Evolutionary conservation across 2,329 filamentous ascomycete species (phyloP).

Genomic region (Pyricularia sp.): DNA sequence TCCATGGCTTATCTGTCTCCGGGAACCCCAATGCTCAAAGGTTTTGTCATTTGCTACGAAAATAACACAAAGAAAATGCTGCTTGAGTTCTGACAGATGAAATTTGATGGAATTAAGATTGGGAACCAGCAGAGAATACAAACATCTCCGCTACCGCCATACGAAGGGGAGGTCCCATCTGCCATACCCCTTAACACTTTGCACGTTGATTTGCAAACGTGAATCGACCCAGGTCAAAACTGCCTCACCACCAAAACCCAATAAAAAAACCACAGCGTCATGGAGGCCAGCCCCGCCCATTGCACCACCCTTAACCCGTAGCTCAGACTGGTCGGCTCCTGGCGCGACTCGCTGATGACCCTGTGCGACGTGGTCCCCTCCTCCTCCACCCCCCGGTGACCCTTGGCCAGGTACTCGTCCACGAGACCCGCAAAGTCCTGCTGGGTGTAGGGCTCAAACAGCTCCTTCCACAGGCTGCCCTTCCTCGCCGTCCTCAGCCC

Average conservation of each 20-base stretch:
- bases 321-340: neutral
- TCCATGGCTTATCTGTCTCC: no score
- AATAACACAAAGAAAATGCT: no score
- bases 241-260: neutral
- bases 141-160: no score
- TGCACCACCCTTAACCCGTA: neutral
- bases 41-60: no score
- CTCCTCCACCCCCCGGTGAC: neutral
- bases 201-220: no score
- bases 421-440: constrained; percentile 34
- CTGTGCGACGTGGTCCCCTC: neutral
- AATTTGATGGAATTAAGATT: no score
- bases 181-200: no score
- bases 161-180: no score
- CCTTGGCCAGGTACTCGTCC: constrained; percentile 26
- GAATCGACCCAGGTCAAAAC: neutral
- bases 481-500: constrained; percentile 33
- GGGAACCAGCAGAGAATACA: no score
- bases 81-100: no score
- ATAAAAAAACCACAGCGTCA: neutral
- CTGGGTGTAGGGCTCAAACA: constrained; percentile 34
- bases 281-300: neutral
- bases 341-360: neutral
- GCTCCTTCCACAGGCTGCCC: constrained; percentile 23
- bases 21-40: no score